These are phyloP conservation scores for Juglanconis juglandina DNA, from an alignment of 2,329 filamentous ascomycete species.

Conservation along the genomic window DNA sequence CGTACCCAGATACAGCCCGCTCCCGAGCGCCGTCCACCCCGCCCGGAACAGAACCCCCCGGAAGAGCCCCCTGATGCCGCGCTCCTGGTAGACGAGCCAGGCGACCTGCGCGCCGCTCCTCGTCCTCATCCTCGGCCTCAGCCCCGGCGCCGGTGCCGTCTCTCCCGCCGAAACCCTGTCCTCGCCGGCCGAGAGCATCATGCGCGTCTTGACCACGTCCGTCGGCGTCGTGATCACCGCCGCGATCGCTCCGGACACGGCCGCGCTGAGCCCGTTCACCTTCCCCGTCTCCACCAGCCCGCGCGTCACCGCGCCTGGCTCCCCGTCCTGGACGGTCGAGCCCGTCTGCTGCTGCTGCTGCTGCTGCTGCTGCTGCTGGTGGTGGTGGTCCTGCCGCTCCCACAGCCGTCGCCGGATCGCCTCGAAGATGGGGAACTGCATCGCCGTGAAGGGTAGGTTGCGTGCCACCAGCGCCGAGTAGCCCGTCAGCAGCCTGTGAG, in stretches of 20 bases:
- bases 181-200: slow-evolving; percentile 69
- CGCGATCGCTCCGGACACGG: slow-evolving; percentile 68
- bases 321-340: neutral
- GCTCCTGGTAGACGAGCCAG: slow-evolving; percentile 60
- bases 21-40: slow-evolving; percentile 78
- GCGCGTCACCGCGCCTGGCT: slow-evolving; percentile 17
- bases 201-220: slow-evolving; percentile 84
- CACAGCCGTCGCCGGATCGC: slow-evolving; percentile 56
- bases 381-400: slow-evolving; percentile 25
- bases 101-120: slow-evolving; percentile 57
- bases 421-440: slow-evolving; percentile 89
- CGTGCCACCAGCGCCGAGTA: slow-evolving; percentile 79
- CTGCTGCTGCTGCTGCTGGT: neutral
- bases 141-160: slow-evolving; percentile 21
- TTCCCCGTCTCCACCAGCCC: slow-evolving; percentile 62
- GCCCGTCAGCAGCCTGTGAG: slow-evolving; percentile 61
- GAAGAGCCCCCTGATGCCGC: slow-evolving; percentile 72
- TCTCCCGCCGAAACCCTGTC: slow-evolving; percentile 17
- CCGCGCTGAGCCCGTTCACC: slow-evolving; percentile 72
- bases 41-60: slow-evolving; percentile 70
- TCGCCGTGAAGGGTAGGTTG: slow-evolving; percentile 81
- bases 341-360: too few relatives aligned
- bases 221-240: slow-evolving; percentile 83
- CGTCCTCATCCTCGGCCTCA: slow-evolving; percentile 31
- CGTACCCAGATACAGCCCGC: slow-evolving; percentile 79